Percentiles rank a stretch among this genome's conserved stretches.
Conservation (phyloP, 192 early-diverging fungal genomes). For the Coemansia sp. region DNA sequence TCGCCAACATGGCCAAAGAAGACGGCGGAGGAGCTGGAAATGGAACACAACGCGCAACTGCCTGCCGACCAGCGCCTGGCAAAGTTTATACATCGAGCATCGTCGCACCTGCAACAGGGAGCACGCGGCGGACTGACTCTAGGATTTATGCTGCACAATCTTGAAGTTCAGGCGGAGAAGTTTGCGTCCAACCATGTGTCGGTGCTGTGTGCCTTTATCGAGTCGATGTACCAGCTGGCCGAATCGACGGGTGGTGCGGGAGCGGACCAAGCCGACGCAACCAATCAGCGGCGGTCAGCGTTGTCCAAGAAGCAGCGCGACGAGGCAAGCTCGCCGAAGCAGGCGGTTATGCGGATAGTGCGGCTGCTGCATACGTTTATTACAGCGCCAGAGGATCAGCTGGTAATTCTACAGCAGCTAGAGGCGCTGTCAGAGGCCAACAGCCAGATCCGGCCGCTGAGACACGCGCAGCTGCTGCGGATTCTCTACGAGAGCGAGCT, state of each 20-base stretch:
- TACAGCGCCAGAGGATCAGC: constrained; percentile 38
- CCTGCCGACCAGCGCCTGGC: constrained; percentile 53
- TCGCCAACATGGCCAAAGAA: constrained; percentile 2
- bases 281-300: constrained; percentile 28
- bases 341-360: constrained; percentile 32
- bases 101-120: constrained; percentile 52
- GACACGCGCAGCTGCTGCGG: constrained; percentile 39
- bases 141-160: constrained; percentile 53
- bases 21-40: constrained; percentile 32
- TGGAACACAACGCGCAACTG: constrained; percentile 42
- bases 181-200: constrained; percentile 41
- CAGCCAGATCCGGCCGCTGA: constrained; percentile 15
- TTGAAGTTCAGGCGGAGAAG: constrained; percentile 34
- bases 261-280: neutral
- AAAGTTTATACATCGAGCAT: constrained; percentile 51
- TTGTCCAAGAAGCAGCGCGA: constrained; percentile 37
- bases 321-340: constrained; percentile 20
- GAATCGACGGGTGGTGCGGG: constrained; percentile 15
- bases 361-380: constrained; percentile 47
- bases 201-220: constrained; percentile 50
- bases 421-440: constrained; percentile 51
- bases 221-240: constrained; percentile 40
- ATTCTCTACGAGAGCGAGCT: constrained; percentile 48
- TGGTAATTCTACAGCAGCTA: constrained; percentile 34
- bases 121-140: constrained; percentile 45